These are phyloP conservation scores for Scheffersomyces illinoinensis DNA, from an alignment of 1,139 yeast genomes.

Conservation along the genomic window DNA sequence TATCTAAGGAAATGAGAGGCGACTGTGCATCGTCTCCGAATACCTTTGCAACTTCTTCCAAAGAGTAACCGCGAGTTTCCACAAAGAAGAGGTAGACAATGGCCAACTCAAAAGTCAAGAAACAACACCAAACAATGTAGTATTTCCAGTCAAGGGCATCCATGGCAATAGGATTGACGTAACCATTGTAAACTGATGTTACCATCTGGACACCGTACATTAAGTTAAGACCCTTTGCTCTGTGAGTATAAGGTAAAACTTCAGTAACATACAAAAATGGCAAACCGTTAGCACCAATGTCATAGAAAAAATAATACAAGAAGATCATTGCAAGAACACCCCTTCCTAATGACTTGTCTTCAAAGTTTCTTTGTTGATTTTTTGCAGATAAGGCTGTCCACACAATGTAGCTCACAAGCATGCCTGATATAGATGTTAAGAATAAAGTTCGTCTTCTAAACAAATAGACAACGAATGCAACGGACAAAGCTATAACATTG, in stretches of 20 bases:
- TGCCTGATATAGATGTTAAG: constrained; percentile 31
- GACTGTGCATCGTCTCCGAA: constrained; percentile 38
- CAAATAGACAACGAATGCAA: constrained; percentile 28
- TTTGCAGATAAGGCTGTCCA: constrained; percentile 42
- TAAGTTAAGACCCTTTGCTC: constrained; percentile 46
- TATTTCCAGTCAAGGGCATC: constrained; percentile 59
- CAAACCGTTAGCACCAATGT: constrained; percentile 42
- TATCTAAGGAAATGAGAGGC: background rate
- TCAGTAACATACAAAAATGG: constrained; percentile 44
- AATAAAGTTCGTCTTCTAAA: constrained; percentile 50
- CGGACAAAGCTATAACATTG: constrained; percentile 32
- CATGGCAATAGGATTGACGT: constrained; percentile 62
- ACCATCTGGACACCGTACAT: constrained; percentile 2
- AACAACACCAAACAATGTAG: constrained; percentile 53
- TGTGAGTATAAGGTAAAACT: constrained; percentile 43
- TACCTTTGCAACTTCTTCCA: constrained; percentile 54
- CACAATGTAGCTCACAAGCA: constrained; percentile 39
- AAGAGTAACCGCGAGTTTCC: constrained; percentile 53
- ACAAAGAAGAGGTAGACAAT: constrained; percentile 45
- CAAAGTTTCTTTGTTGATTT: constrained; percentile 37
- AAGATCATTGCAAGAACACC: constrained; percentile 49
- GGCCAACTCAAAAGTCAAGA: constrained; percentile 36
- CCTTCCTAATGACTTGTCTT: constrained; percentile 34
- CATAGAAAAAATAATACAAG: constrained; percentile 38
- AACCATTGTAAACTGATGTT: constrained; percentile 33